Evolutionary conservation across 1,139 yeast species (phyloP).

Genomic region (Hemisphaericaspora xylofermentans): DNA sequence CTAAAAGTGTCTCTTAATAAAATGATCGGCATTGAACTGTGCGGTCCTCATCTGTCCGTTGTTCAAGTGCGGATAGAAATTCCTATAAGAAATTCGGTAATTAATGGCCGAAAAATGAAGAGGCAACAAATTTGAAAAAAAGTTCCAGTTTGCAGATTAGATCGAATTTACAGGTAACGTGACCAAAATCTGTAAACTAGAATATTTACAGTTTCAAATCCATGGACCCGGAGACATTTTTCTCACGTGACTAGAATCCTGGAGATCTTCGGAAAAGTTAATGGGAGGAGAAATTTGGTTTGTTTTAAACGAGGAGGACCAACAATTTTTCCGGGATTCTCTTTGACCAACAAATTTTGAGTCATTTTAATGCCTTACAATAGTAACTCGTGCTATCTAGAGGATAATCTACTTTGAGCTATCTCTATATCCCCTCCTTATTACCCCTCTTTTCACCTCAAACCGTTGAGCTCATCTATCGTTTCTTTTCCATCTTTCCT

Average conservation of each 20-base stretch:
- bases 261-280: not conserved
- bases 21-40: not conserved
- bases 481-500: not conserved
- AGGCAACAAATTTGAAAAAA: not conserved
- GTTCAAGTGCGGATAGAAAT: not conserved
- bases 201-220: not conserved
- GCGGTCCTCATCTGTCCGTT: slow-evolving; percentile 8
- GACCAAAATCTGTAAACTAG: not conserved
- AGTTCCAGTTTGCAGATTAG: slow-evolving; percentile 1
- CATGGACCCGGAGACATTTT: not conserved
- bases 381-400: too few species aligned
- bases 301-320: not conserved
- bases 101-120: not conserved
- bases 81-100: not conserved
- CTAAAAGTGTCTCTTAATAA: too few species aligned
- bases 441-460: not conserved
- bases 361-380: too few species aligned
- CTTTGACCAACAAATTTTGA: too few species aligned
- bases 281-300: not conserved
- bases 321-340: not conserved
- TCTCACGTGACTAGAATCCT: not conserved
- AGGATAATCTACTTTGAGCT: too few species aligned
- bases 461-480: too few species aligned
- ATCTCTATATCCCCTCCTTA: not conserved
- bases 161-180: not conserved